A percentile compares a stretch with the other conserved stretches of the same genome.
Evolutionary conservation across 2,329 filamentous ascomycete species (phyloP).

Genomic region (Ascochyta koolunga): DNA sequence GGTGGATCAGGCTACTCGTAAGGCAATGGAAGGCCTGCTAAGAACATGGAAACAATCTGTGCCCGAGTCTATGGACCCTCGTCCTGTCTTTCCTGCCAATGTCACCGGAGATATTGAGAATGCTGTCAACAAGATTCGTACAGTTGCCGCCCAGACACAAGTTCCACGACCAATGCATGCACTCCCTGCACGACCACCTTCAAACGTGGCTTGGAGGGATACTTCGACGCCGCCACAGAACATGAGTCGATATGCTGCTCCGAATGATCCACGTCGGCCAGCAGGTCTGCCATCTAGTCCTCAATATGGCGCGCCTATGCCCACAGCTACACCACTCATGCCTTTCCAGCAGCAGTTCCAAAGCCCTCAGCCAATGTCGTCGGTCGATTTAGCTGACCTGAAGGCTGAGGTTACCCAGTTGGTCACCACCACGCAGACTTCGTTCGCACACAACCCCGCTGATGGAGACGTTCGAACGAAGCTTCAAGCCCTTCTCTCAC

Average conservation of each 20-base stretch:
- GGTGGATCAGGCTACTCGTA: constrained; percentile 80
- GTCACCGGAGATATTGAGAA: constrained; percentile 91
- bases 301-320: constrained; percentile 34
- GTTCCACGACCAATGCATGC: constrained; percentile 52
- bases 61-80: constrained; percentile 88
- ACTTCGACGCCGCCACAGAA: constrained; percentile 73
- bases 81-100: constrained; percentile 88
- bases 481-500: constrained; percentile 82
- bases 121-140: constrained; percentile 82
- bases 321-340: constrained; percentile 31
- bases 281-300: constrained; percentile 31
- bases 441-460: constrained; percentile 76
- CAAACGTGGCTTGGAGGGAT: constrained; percentile 68
- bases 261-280: constrained; percentile 41
- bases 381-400: constrained; percentile 63
- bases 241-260: constrained; percentile 38
- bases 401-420: constrained; percentile 83
- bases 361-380: constrained; percentile 33
- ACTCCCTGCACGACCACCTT: constrained; percentile 45
- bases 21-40: constrained; percentile 95
- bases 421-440: constrained; percentile 73
- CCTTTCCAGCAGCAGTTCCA: constrained; percentile 43
- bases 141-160: constrained; percentile 65
- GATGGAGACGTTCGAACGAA: constrained; percentile 78
- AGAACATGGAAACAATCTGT: constrained; percentile 98